Evolutionary conservation across 768 basidiomycete genomes (phyloP).

Genomic region (Boletus speciosus): DNA sequence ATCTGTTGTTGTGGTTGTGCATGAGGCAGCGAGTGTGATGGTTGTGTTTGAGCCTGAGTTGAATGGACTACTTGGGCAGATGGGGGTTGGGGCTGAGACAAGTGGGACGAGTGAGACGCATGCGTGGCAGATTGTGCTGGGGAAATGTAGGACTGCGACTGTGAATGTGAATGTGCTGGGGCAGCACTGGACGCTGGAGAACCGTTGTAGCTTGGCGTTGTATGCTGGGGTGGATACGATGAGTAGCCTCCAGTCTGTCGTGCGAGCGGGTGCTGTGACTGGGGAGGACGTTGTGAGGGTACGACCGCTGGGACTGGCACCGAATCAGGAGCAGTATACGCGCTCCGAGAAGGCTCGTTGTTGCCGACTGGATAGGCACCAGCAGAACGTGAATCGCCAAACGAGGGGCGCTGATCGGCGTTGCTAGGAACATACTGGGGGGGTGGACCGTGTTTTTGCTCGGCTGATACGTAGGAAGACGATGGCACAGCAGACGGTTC

Average conservation of each 20-base stretch:
- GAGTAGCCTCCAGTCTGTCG: slow-evolving; percentile 19
- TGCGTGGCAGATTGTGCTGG: slow-evolving; percentile 9
- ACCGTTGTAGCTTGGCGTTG: slow-evolving; percentile 9
- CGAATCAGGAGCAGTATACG: slow-evolving; percentile 17
- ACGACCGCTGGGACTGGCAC: slow-evolving; percentile 12
- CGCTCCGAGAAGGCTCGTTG: slow-evolving; percentile 10
- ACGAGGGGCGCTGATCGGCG: slow-evolving; percentile 16
- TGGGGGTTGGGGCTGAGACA: slow-evolving; percentile 14
- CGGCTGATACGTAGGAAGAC: slow-evolving; percentile 14
- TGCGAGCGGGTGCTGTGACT: slow-evolving; percentile 18
- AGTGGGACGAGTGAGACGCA: slow-evolving; percentile 10
- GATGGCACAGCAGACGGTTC: slow-evolving; percentile 12
- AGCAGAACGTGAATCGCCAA: slow-evolving; percentile 22
- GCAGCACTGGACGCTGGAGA: slow-evolving; percentile 11
- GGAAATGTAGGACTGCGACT: slow-evolving; percentile 27
- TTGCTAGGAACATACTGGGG: slow-evolving; percentile 17
- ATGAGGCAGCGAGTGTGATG: slow-evolving; percentile 28
- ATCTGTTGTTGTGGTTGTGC: slow-evolving; percentile 25
- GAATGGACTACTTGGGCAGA: slow-evolving; percentile 15
- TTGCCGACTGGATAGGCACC: slow-evolving; percentile 12
- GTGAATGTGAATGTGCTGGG: slow-evolving; percentile 19
- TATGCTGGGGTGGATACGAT: slow-evolving; percentile 13
- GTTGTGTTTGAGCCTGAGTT: slow-evolving; percentile 21
- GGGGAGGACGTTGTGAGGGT: slow-evolving; percentile 18
- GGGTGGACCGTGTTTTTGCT: slow-evolving; percentile 18